phyloP scores from a whole-genome alignment of 345 rosid genomes.

The Mangifera indica region DNA sequence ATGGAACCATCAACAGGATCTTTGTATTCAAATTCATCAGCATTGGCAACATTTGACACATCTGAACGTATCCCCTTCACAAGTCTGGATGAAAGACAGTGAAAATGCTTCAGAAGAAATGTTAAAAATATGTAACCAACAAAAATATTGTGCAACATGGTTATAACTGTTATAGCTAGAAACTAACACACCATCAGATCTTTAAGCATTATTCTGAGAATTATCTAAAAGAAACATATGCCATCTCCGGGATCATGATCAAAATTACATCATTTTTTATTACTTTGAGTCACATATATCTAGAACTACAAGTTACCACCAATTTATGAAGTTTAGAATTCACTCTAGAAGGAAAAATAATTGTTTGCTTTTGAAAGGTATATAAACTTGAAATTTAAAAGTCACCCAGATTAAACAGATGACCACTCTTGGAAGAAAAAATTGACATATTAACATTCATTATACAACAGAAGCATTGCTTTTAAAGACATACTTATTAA shows the following conservation, averaged over 20 bases:
- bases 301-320: background rate
- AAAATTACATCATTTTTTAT: too few relatives aligned
- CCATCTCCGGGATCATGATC: background rate
- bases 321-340: background rate
- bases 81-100: slow-evolving; percentile 41
- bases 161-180: background rate
- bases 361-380: background rate
- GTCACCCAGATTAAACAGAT: background rate
- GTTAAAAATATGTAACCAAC: background rate
- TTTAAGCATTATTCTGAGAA: background rate
- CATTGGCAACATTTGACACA: slow-evolving; percentile 69
- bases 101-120: background rate
- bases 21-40: slow-evolving; percentile 94
- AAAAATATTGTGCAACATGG: background rate
- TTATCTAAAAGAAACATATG: too few relatives aligned
- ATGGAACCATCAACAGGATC: slow-evolving; percentile 98
- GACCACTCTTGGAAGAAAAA: background rate
- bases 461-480: background rate
- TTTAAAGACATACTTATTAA: slow-evolving; percentile 59
- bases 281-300: background rate
- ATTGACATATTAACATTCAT: background rate
- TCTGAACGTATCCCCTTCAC: slow-evolving; percentile 64
- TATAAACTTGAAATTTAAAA: background rate
- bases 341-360: too few relatives aligned
- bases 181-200: background rate